Percentiles rank a stretch among this genome's conserved stretches.
These are phyloP conservation scores for Chytridium lagenaria DNA, from an alignment of 371 early-diverging fungal species.

Conservation along the genomic window DNA sequence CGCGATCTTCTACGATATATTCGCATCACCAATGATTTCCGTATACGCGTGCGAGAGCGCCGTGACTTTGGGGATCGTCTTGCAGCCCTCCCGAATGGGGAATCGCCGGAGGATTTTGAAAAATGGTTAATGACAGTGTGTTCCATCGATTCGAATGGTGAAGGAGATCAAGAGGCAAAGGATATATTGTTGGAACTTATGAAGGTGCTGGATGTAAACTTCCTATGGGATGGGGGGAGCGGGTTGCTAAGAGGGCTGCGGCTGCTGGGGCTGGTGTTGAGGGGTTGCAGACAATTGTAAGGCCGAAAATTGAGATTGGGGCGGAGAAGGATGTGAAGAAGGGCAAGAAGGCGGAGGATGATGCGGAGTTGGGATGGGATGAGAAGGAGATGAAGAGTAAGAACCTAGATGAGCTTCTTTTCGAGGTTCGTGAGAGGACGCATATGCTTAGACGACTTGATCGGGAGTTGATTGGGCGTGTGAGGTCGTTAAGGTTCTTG, in stretches of 20 bases:
- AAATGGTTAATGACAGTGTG: conserved; percentile 30
- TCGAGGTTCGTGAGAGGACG: conserved; percentile 38
- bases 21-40: conserved; percentile 16
- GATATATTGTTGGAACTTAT: conserved; percentile 33
- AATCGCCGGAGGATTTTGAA: conserved; percentile 35
- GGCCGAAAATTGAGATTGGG: background rate
- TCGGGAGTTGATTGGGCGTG: conserved; percentile 43
- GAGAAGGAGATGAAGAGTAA: conserved; percentile 9
- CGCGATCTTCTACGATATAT: conserved; percentile 26
- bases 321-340: conserved; percentile 15
- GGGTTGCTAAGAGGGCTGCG: conserved; percentile 9
- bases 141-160: conserved; percentile 23
- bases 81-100: conserved; percentile 16
- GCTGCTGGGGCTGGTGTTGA: conserved; percentile 13
- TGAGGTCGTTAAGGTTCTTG: conserved; percentile 48
- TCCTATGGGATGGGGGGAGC: conserved; percentile 10
- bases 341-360: conserved; percentile 10
- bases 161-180: conserved; percentile 35
- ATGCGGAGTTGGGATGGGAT: background rate
- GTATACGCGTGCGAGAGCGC: conserved; percentile 8
- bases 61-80: conserved; percentile 23
- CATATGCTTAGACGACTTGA: conserved; percentile 32
- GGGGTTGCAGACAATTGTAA: background rate
- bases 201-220: conserved; percentile 24
- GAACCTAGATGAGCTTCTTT: conserved; percentile 30